Conservation (phyloP, 306 rosid genomes). For the Citrullus mucosospermus region DNA sequence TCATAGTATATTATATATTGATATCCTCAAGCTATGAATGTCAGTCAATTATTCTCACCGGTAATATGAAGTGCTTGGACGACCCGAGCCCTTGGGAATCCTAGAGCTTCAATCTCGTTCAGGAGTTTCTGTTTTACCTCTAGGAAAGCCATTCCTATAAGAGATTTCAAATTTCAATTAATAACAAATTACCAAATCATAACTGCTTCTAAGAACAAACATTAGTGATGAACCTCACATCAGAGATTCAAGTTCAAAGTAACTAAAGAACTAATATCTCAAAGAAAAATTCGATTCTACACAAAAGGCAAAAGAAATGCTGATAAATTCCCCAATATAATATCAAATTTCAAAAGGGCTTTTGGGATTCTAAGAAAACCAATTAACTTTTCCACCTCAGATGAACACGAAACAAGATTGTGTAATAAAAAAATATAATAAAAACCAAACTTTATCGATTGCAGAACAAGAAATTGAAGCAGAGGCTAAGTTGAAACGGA, state of each 20-base stretch:
- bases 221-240: neutral
- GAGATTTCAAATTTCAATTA: neutral
- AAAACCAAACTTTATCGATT: neutral
- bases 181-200: conserved; percentile 1
- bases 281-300: neutral
- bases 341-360: neutral
- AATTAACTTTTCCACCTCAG: neutral
- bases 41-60: conserved; percentile 24
- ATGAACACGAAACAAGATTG: neutral
- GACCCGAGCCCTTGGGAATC: conserved; percentile 43
- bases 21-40: neutral
- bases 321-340: neutral
- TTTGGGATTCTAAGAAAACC: neutral
- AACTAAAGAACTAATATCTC: neutral
- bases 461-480: neutral
- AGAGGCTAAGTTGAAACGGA: too few relatives aligned
- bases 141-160: conserved; percentile 41
- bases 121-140: conserved; percentile 48
- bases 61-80: conserved; percentile 50
- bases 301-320: neutral
- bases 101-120: conserved; percentile 44
- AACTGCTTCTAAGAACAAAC: neutral
- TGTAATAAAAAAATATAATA: too few relatives aligned
- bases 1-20: neutral
- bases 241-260: neutral